phyloP scores from a whole-genome alignment of 2,329 filamentous ascomycete genomes.

The Colletotrichum tanaceti region DNA sequence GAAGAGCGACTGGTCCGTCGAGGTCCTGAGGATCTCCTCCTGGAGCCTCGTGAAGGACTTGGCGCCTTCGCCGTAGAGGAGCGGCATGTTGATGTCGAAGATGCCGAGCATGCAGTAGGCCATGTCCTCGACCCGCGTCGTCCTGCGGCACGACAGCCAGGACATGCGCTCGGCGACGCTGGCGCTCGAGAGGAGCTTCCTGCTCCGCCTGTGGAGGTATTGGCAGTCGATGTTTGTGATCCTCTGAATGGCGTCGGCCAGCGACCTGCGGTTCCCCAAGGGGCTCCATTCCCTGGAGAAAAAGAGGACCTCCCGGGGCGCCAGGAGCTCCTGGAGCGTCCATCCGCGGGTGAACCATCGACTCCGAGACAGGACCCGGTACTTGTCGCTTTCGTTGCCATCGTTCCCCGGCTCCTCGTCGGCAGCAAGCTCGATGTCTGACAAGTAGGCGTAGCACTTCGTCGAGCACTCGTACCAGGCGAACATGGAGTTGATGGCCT shows the following conservation, averaged over 20 bases:
- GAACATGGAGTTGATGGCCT: constrained; percentile 40
- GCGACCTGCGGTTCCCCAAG: constrained; percentile 21
- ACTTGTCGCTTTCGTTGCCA: neutral
- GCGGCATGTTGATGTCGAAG: constrained; percentile 47
- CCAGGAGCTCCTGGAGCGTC: constrained; percentile 42
- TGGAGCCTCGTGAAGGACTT: constrained; percentile 44
- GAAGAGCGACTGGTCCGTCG: constrained; percentile 37
- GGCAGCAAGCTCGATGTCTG: constrained; percentile 15
- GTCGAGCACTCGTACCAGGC: constrained; percentile 36
- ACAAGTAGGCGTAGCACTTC: constrained; percentile 38
- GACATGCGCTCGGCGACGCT: constrained; percentile 47
- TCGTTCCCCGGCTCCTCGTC: neutral
- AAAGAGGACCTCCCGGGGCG: constrained; percentile 37
- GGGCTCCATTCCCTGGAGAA: constrained; percentile 35
- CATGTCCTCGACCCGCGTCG: constrained; percentile 44
- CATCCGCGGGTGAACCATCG: constrained; percentile 42
- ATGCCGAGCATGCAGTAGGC: constrained; percentile 48
- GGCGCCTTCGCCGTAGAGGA: constrained; percentile 46
- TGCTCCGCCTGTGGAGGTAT: constrained; percentile 25
- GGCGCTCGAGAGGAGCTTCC: constrained; percentile 22
- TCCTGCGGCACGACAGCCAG: constrained; percentile 45
- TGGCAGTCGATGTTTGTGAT: constrained; percentile 23
- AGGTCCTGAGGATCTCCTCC: constrained; percentile 32
- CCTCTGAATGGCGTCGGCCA: constrained; percentile 12
- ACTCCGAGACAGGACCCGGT: constrained; percentile 16